phyloP scores from a whole-genome alignment of 352 stramenopile genomes.

The Lagenidium giganteum region DNA sequence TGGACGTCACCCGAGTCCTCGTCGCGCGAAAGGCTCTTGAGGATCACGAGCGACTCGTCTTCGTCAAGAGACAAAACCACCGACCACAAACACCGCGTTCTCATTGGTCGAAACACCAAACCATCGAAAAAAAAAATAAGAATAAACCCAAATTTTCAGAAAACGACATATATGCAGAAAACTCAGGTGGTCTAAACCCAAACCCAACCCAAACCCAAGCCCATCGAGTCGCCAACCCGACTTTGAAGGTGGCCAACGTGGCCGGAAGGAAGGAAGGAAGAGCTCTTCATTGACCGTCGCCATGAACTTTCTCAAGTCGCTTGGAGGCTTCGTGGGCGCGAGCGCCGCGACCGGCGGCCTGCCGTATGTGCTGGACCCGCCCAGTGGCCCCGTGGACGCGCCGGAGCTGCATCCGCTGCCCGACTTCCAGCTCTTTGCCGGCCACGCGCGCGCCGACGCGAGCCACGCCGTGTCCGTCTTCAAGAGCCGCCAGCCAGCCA shows the following conservation, averaged over 20 bases:
- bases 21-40: too few relatives aligned
- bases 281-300: neutral
- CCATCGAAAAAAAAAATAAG: too few relatives aligned
- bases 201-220: neutral
- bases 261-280: too few relatives aligned
- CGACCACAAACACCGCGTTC: too few relatives aligned
- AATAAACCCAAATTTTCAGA: too few relatives aligned
- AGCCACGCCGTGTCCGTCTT: slow-evolving; percentile 87
- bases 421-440: slow-evolving; percentile 84
- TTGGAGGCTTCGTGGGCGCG: slow-evolving; percentile 63
- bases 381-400: slow-evolving; percentile 16
- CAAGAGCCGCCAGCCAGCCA: slow-evolving; percentile 81
- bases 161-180: too few relatives aligned
- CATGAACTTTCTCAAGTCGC: slow-evolving; percentile 90
- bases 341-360: slow-evolving; percentile 61
- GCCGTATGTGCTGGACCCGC: slow-evolving; percentile 57
- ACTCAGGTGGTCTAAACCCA: too few relatives aligned
- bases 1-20: too few relatives aligned
- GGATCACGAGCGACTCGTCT: too few relatives aligned
- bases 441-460: slow-evolving; percentile 80
- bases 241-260: neutral
- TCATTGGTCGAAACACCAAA: too few relatives aligned
- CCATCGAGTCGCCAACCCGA: neutral
- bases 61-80: too few relatives aligned
- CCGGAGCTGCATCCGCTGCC: slow-evolving; percentile 55